Evolutionary conservation across 352 stramenopile species (phyloP).

Genomic region (Pythium rishiriense): DNA sequence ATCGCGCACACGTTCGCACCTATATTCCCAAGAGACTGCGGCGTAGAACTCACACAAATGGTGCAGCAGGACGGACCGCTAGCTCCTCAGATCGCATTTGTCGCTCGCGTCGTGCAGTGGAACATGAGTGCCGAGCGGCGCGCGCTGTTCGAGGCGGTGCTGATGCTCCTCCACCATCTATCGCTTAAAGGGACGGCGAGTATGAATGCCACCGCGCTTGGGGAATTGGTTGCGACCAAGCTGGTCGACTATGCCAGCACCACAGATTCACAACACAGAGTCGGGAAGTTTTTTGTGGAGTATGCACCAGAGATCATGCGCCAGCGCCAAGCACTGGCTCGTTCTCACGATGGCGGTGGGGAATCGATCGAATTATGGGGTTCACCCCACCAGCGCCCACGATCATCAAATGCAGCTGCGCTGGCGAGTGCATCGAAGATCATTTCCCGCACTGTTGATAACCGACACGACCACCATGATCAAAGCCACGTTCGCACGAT

Average conservation of each 20-base stretch:
- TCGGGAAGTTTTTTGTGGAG: constrained; percentile 31
- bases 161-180: constrained; percentile 36
- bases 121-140: constrained; percentile 18
- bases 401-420: background rate
- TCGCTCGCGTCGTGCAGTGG: background rate
- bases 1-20: constrained; percentile 27
- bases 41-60: background rate
- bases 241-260: too few relatives aligned
- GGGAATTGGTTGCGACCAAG: constrained; percentile 21
- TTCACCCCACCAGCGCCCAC: background rate
- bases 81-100: background rate
- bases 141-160: constrained; percentile 27
- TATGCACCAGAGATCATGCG: constrained; percentile 26
- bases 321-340: background rate
- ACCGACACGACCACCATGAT: background rate
- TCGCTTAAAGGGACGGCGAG: constrained; percentile 23
- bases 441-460: background rate
- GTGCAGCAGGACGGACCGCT: background rate
- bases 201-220: constrained; percentile 14
- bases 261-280: background rate
- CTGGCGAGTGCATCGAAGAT: background rate
- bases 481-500: background rate
- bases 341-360: background rate
- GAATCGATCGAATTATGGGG: too few relatives aligned
- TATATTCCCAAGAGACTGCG: constrained; percentile 19